Evolutionary conservation across 495 filamentous ascomycete species (phyloP).

Genomic region (Neurospora sp.): DNA sequence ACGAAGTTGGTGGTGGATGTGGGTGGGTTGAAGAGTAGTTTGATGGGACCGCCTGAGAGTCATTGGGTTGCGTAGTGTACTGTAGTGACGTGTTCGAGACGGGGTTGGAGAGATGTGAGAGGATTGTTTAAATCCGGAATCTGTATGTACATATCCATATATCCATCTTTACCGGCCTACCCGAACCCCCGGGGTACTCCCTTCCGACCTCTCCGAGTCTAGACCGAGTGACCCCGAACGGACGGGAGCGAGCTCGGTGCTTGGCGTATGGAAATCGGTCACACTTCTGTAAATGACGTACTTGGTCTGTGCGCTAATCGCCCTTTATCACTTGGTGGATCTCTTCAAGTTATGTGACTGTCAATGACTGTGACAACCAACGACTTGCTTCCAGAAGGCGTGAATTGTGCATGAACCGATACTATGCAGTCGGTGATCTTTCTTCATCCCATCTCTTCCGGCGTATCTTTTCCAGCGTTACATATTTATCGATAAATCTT

Average conservation of each 20-base stretch:
- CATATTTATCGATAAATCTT: background rate
- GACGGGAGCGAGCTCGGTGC: background rate
- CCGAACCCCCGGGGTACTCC: background rate
- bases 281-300: conserved; percentile 8
- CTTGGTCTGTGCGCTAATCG: conserved; percentile 5
- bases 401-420: background rate
- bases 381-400: background rate
- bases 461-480: background rate
- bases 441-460: background rate
- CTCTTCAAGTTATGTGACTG: background rate
- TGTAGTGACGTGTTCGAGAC: background rate
- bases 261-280: background rate
- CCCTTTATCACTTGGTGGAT: background rate
- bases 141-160: no score
- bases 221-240: background rate
- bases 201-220: background rate
- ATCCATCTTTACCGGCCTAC: background rate
- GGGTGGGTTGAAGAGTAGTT: conserved; percentile 45
- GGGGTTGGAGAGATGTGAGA: no score
- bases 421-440: background rate
- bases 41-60: conserved; percentile 55
- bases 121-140: background rate
- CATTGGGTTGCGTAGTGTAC: background rate
- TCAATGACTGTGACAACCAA: background rate
- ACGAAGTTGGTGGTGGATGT: conserved; percentile 53